Evolutionary conservation across 441 rosid species (phyloP).

Genomic region (Corymbia citriodora): DNA sequence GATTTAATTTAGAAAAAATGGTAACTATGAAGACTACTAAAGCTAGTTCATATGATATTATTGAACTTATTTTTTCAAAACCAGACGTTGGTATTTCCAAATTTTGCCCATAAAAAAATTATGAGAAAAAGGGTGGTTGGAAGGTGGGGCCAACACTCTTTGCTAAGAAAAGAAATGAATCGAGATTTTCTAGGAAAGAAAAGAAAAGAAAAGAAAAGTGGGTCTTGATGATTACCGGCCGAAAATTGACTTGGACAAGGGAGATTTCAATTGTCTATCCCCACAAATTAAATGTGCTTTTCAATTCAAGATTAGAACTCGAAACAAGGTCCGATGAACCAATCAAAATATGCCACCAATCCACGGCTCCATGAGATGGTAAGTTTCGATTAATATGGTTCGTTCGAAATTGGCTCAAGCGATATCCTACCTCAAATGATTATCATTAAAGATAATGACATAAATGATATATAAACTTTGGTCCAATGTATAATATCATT

Average conservation of each 20-base stretch:
- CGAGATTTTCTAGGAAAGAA: not conserved
- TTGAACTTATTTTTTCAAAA: not conserved
- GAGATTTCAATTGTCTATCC: not conserved
- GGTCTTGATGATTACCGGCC: not conserved
- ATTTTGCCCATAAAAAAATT: not conserved
- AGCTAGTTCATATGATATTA: not conserved
- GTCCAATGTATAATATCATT: too few relatives aligned
- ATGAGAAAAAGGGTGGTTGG: not conserved
- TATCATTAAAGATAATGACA: too few relatives aligned
- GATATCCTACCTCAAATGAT: not conserved
- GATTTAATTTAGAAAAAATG: not conserved
- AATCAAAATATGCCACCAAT: not conserved
- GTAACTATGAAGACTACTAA: not conserved
- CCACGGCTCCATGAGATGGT: not conserved
- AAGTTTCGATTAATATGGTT: fast-evolving
- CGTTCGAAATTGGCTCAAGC: not conserved
- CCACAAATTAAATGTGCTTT: not conserved
- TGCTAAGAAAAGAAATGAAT: not conserved
- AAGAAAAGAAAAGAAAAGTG: too few relatives aligned
- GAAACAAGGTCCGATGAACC: not conserved
- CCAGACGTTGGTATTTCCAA: not conserved
- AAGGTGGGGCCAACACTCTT: not conserved
- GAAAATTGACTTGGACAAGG: not conserved
- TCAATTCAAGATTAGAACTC: not conserved
- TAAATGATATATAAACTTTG: too few relatives aligned